phyloP scores from a whole-genome alignment of 768 basidiomycete genomes.

The Galerina sulciceps region DNA sequence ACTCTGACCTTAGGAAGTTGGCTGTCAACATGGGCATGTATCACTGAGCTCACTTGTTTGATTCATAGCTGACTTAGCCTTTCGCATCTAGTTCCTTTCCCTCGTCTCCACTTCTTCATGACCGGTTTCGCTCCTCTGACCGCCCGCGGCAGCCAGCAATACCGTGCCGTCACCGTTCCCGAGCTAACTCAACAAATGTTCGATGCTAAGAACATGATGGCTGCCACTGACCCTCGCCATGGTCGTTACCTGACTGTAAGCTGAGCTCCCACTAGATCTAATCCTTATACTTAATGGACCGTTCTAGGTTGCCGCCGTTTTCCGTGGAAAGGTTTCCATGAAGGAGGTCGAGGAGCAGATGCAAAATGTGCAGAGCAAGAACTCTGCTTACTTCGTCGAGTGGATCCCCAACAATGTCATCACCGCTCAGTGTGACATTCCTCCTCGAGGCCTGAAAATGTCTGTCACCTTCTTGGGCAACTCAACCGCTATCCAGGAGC shows the following conservation, averaged over 20 bases:
- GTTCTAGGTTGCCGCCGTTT: constrained; percentile 83
- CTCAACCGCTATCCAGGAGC: constrained; percentile 95
- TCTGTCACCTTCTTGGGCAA: constrained; percentile 97
- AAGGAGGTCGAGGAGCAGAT: constrained; percentile 99
- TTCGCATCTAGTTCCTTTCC: constrained; percentile 81
- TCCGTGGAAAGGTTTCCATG: constrained; percentile 99
- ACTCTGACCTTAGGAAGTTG: constrained; percentile 97
- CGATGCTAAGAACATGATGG: constrained; percentile 99
- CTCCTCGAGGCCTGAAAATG: constrained; percentile 96
- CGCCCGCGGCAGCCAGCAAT: constrained; percentile 91
- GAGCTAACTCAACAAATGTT: constrained; percentile 99
- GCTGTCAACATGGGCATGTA: constrained; percentile 97
- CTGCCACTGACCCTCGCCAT: constrained; percentile 94
- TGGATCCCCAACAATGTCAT: constrained; percentile 99
- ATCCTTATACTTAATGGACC: neutral
- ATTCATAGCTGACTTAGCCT: neutral
- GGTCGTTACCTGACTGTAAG: constrained; percentile 95
- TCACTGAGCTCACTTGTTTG: neutral
- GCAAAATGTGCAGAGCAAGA: constrained; percentile 97
- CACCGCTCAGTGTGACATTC: constrained; percentile 97
- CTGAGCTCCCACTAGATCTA: neutral
- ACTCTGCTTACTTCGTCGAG: constrained; percentile 97
- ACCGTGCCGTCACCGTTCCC: constrained; percentile 95
- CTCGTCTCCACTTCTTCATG: constrained; percentile 99
- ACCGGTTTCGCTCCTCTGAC: constrained; percentile 95